A percentile compares a stretch with the other conserved stretches of the same genome.
Conservation (phyloP, 1,284 basidiomycete species). For the Sporisorium graminicola region DNA sequence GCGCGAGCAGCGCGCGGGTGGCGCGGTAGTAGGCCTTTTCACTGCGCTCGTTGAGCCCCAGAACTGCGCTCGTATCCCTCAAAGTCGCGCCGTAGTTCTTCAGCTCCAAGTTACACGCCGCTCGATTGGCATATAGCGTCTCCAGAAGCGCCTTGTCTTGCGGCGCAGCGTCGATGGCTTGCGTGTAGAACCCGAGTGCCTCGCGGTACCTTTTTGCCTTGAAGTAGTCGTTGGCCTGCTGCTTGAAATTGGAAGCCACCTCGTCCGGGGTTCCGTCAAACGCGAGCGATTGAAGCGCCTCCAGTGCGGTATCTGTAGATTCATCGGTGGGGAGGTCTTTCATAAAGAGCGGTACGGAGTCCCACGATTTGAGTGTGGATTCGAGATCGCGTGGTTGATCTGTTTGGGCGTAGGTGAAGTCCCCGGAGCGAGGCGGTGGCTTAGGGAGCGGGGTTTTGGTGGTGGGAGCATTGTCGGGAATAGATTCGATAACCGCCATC, state of each 20-base stretch:
- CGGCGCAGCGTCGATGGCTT: slow-evolving; percentile 86
- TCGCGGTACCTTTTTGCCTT: slow-evolving; percentile 86
- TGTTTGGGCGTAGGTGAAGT: slow-evolving; percentile 27
- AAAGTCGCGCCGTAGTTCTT: slow-evolving; percentile 71
- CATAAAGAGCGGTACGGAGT: slow-evolving; percentile 86
- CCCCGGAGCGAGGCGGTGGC: slow-evolving; percentile 24
- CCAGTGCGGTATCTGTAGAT: slow-evolving; percentile 73
- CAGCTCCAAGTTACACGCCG: slow-evolving; percentile 90
- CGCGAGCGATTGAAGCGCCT: slow-evolving; percentile 86
- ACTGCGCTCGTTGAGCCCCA: slow-evolving; percentile 43
- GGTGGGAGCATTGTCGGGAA: background rate
- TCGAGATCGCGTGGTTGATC: slow-evolving; percentile 33
- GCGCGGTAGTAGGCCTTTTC: slow-evolving; percentile 67
- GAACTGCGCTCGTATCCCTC: slow-evolving; percentile 25
- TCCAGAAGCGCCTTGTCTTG: slow-evolving; percentile 78
- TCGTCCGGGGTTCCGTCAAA: slow-evolving; percentile 95
- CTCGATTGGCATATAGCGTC: slow-evolving; percentile 77
- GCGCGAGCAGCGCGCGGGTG: slow-evolving; percentile 53
- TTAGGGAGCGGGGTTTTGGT: slow-evolving; percentile 9
- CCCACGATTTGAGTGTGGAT: slow-evolving; percentile 48
- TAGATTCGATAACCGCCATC: slow-evolving; percentile 31
- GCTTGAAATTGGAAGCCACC: slow-evolving; percentile 90
- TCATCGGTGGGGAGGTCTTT: slow-evolving; percentile 77
- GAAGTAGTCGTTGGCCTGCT: slow-evolving; percentile 95
- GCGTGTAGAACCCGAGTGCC: slow-evolving; percentile 88